Base-by-base conservation (phyloP, 345 rosid genomes). In the Cardamine chenopodiifolia region DNA sequence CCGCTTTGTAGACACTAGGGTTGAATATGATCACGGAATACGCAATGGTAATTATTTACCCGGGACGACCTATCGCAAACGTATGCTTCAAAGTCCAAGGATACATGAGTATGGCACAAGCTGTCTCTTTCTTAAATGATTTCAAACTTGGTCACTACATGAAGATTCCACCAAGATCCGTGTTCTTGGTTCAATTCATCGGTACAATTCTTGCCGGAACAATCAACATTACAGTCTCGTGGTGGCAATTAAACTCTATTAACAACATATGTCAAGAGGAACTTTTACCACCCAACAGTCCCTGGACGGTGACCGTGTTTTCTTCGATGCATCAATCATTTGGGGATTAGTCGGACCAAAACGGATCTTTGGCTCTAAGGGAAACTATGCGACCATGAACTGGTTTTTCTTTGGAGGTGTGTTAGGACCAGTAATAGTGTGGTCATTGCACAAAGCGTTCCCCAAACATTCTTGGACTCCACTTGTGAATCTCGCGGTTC, bases 151-250 rank as follows among this genome's bases (percentile, higher is more conserved):
- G 98, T 56, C 97, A 93, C 72, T 93, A 90, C 82, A 93, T 93
- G 98, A 93, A 90, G 87, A 93, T 93, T 34, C 98, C 98, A 60
- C 97, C 96, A 65, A 82, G 93, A 72, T 91, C 92, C n/a, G 91
- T 93, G 98, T 93, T 91, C 88, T 82, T 93, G 81, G 98, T 93
- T 79, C 96, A 90, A 82, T 93, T 93, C 82, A 87, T 88, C 6
- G 98, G 98, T 66, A 93, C 98, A 44, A 48, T 91, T 54, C 86
- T 93, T 9, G 90, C 92, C 10, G 97, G 98, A 79, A 91, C 97
- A 19, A 80, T 91, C 74, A 93, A 88, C 78, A 74, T 87, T 42
- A 68, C 86, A 45, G 92, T 89, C 32, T 97, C 98, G 62, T 88
- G 92, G 98, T 93, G 96, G 94, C 70, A 86, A 74, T 82, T 89